Percentiles rank a stretch among this genome's conserved stretches.
phyloP scores from a whole-genome alignment of 495 filamentous ascomycete species.

The Penicillium diatomitis region DNA sequence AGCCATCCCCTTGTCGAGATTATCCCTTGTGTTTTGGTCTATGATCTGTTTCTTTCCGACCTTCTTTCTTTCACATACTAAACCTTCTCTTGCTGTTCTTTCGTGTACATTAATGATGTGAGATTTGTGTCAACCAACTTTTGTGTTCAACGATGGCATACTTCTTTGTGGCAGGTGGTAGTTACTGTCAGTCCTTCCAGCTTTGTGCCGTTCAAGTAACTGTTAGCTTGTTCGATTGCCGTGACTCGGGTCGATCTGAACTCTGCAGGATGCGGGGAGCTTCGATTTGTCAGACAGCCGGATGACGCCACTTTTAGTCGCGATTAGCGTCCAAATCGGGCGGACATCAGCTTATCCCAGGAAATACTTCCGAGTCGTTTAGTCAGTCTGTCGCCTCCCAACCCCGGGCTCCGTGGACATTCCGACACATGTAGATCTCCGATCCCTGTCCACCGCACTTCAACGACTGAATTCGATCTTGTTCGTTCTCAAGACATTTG shows the following conservation, averaged over 20 bases:
- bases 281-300: conserved; percentile 7
- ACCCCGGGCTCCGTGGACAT: no score
- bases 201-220: no score
- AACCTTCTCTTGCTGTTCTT: conserved; percentile 3
- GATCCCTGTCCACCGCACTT: no score
- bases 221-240: no score
- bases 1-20: conserved; percentile 3
- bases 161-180: not conserved
- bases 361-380: no score
- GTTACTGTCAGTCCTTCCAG: no score
- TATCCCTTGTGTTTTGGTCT: not conserved
- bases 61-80: conserved; percentile 15
- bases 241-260: not conserved
- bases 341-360: no score
- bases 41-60: not conserved
- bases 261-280: not conserved
- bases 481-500: no score
- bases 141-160: not conserved
- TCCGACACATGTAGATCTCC: no score
- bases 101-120: conserved; percentile 25
- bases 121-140: not conserved
- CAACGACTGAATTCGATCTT: no score
- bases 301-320: conserved; percentile 9
- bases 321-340: not conserved
- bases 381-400: no score